Base-by-base conservation (phyloP, 2,329 filamentous ascomycete species). In the Colletotrichum siamense region DNA sequence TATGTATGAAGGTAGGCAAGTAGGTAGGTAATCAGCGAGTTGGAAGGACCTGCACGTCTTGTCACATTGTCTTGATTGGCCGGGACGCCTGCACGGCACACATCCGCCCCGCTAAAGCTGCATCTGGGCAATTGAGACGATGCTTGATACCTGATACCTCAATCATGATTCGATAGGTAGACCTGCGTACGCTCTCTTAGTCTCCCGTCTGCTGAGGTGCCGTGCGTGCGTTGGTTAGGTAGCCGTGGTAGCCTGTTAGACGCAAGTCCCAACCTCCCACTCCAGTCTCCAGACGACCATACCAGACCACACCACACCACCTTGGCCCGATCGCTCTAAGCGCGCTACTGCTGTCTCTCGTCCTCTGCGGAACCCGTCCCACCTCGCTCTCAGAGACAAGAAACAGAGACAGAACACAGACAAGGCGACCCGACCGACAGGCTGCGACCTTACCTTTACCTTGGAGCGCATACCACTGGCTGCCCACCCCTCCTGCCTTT, bases 1-100 rank as follows among this genome's bases (percentile, higher is more conserved):
- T 13, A 8, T 16, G 34, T 36, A 36, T 36, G 34, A 4, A 36
- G 15, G 34, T 36, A 10, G 5, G 39, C n/a, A 49, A n/a, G 18
- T n/a, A 3, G n/a, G 22, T 15, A 39, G 18, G 22, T 9, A 39
- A 49, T 18, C 63, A 18, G 22, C 18, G 39, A 3, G 2, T 6
- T 49, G 3, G 30, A 24, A 1, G 16, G 28, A 36, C 63, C 61
- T 52, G 44, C 44, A 52, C 34, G 55, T 69, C 39, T 30, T 59
- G 32, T 72, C 73, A 72, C 73, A 62, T 39, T 63, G 39, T 18
- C 59, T 74, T 74, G 22, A 76, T 76, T 76, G 74, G 74, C 59
- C 16, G 59, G 49, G 70, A 30, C 16, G 52, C 36, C 65, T 69
- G 74, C 74, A 74, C 64, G 70, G 65, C 65, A 74, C 64, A 74